A percentile compares a stretch with the other conserved stretches of the same genome.
phyloP scores from a whole-genome alignment of 257 asterid genomes.

The Petunia axillaris region DNA sequence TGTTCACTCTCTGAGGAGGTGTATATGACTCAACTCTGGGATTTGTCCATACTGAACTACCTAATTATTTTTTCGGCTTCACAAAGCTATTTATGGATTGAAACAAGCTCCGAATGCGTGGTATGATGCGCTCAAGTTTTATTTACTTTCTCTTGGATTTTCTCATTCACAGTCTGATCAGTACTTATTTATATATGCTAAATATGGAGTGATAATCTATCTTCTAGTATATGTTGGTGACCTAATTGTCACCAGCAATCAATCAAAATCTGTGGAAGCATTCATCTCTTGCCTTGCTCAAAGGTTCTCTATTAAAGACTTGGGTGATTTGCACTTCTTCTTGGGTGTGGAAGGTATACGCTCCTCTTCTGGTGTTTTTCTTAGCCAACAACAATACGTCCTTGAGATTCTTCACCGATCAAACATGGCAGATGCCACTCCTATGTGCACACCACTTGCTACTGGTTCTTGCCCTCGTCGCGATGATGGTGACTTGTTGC shows the following conservation, averaged over 20 bases:
- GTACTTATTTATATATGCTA: neutral
- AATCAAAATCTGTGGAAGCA: neutral
- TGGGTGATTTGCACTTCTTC: neutral
- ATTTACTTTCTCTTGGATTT: neutral
- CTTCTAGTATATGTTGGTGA: neutral
- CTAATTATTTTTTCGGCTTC: too few relatives aligned
- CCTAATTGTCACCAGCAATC: neutral
- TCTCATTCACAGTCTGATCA: neutral
- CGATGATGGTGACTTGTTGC: neutral
- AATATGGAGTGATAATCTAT: neutral
- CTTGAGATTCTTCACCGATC: neutral
- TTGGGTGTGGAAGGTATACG: neutral
- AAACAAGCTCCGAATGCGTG: neutral
- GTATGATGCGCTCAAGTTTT: neutral
- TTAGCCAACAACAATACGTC: neutral
- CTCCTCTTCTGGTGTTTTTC: neutral
- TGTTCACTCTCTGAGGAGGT: neutral
- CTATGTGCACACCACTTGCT: neutral
- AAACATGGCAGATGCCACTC: neutral
- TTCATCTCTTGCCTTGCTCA: neutral
- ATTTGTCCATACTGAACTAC: neutral
- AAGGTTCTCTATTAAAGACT: neutral
- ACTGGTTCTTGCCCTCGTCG: neutral
- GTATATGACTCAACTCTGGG: constrained; percentile 3
- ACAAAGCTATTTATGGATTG: neutral